phyloP scores from a whole-genome alignment of 352 stramenopile genomes.

The Phytophthora pinifolia region DNA sequence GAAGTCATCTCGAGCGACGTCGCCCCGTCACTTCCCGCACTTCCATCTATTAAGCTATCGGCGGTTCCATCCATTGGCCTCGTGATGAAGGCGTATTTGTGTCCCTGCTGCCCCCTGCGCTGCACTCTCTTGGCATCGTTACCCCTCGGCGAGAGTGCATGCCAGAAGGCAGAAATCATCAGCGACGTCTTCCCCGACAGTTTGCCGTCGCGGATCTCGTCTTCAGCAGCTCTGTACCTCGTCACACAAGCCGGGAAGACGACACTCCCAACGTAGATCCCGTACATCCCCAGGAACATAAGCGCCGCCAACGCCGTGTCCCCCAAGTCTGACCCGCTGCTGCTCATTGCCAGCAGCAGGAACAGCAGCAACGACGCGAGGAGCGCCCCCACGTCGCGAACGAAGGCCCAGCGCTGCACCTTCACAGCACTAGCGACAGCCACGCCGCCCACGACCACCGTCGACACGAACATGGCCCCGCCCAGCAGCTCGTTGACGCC shows the following conservation, averaged over 20 bases:
- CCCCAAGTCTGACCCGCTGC: slow-evolving; percentile 14
- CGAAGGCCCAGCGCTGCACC: slow-evolving; percentile 68
- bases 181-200: slow-evolving; percentile 18
- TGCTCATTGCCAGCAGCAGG: slow-evolving; percentile 33
- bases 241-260: slow-evolving; percentile 54
- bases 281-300: slow-evolving; percentile 53
- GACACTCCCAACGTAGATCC: slow-evolving; percentile 59
- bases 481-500: slow-evolving; percentile 92
- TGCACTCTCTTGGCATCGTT: slow-evolving; percentile 15
- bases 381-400: slow-evolving; percentile 59
- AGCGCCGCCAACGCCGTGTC: slow-evolving; percentile 34
- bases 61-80: slow-evolving; percentile 7
- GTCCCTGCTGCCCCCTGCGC: slow-evolving; percentile 15
- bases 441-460: slow-evolving; percentile 89
- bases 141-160: slow-evolving; percentile 45
- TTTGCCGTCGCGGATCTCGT: slow-evolving; percentile 19
- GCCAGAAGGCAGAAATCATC: slow-evolving; percentile 81
- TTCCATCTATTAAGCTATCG: slow-evolving; percentile 10
- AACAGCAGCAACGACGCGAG: slow-evolving; percentile 52
- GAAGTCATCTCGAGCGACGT: slow-evolving; percentile 30
- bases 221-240: slow-evolving; percentile 24
- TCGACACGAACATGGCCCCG: slow-evolving; percentile 94
- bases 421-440: slow-evolving; percentile 71
- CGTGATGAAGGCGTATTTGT: slow-evolving; percentile 52
- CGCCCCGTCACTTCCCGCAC: slow-evolving; percentile 3